Percentiles rank a stretch among this genome's conserved stretches.
Evolutionary conservation across 768 basidiomycete species (phyloP).

Genomic region (Ramaria rubella): DNA sequence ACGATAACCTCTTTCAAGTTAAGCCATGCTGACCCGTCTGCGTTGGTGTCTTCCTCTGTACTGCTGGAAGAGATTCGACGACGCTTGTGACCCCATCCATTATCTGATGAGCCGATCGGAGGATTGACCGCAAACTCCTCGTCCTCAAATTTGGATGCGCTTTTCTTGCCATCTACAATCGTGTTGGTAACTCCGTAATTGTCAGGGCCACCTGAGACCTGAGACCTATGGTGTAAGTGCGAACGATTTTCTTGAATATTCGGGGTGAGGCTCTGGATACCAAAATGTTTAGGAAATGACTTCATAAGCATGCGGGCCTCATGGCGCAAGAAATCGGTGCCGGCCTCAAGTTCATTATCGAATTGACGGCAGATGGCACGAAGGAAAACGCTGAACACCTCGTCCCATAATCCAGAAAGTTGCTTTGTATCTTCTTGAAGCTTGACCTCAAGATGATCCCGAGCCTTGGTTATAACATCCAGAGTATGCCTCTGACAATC

Average conservation of each 20-base stretch:
- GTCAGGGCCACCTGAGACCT: background rate
- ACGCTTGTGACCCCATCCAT: slow-evolving; percentile 3
- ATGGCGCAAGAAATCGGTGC: slow-evolving; percentile 1
- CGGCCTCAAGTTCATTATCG: slow-evolving; percentile 3
- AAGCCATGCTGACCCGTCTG: background rate
- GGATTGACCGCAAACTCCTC: background rate
- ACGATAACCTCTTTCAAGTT: background rate
- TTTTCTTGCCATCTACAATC: background rate
- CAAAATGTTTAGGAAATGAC: background rate
- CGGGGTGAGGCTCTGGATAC: background rate
- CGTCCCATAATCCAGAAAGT: slow-evolving; percentile 2
- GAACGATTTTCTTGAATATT: background rate
- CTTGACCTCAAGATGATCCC: background rate
- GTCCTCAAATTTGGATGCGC: background rate
- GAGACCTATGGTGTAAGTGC: background rate
- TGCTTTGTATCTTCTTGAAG: slow-evolving; percentile 1
- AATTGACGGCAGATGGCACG: slow-evolving; percentile 8
- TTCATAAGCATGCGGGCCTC: slow-evolving; percentile 4
- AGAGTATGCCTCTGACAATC: background rate
- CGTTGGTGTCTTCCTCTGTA: background rate
- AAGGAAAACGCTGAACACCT: slow-evolving; percentile 3
- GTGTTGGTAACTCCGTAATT: background rate
- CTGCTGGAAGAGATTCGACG: background rate
- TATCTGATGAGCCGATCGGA: background rate
- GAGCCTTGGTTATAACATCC: background rate